Evolutionary conservation across 441 rosid genomes (phyloP), one percentile per base, ranked within the genome.

Genomic region (Erodium texanum): DNA sequence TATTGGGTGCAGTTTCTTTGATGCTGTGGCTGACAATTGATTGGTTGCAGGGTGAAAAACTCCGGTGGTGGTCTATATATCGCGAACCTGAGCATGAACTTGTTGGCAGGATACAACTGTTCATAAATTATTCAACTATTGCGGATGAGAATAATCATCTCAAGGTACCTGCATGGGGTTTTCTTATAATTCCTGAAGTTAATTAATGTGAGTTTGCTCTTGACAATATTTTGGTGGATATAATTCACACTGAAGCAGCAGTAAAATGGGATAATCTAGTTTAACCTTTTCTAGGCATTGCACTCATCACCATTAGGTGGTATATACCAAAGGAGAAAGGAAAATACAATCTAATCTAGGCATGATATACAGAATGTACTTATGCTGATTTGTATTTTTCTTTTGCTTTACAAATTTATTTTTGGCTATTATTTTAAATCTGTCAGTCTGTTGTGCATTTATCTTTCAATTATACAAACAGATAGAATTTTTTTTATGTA

Each of bases 21-120:
- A 70, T 75, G 16, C 52, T 71, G 67, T 74, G 45, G 66, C 63
- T 48, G 66, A 73, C 70, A 74, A 65, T 81, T 81, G 74, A 74
- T 75, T 74, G 76, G 72, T 73, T 80, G 78, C 89, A 94, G 99
- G 84, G 78, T 68, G 97, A 91, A 72, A 94, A 88, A 82, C 81
- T 88, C 75, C 92, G 91, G 29, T 94, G 97, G 99, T 94, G 97
- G 97, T 83, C 97, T 68, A 82, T 94, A 61, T 94, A 81, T 75
- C 84, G 82, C 52, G 97, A 94, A 82, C 99, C 99, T 58, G 96
- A 88, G 74, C 99, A 94, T 79, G 96, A 91, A 72, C 86, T 78
- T 65, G 90, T 87, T 68, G 99, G 99, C 61, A 91, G 85, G 79
- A 76, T 94, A 70, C 99, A 94, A 77, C 89, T 94, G 50, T 86